Conservation (phyloP, 345 rosid genomes). For the Euphorbia peplus region DNA sequence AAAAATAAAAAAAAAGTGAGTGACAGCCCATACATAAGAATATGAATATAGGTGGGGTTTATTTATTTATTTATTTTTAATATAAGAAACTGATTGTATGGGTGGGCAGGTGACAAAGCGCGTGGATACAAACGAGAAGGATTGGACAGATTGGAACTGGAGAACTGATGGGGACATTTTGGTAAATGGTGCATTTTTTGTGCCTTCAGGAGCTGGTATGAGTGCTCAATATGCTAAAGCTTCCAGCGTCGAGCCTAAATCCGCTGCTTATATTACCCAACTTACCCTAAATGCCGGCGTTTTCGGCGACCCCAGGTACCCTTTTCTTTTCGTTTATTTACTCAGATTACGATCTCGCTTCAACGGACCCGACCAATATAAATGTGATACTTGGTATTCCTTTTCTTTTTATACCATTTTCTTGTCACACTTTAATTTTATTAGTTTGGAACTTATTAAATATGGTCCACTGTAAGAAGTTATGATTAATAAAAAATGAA, state of each 20-base stretch:
- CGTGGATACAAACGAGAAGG: conserved; percentile 64
- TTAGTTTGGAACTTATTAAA: no score
- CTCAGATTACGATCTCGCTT: no score
- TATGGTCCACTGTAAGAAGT: no score
- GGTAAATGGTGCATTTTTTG: conserved; percentile 91
- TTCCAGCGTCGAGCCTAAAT: conserved; percentile 70
- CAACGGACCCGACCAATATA: no score
- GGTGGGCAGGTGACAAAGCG: conserved; percentile 83
- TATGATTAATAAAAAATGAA: no score
- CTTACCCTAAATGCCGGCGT: conserved; percentile 80
- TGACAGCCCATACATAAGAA: neutral
- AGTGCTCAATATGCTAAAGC: conserved; percentile 62
- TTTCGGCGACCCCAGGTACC: conserved; percentile 68
- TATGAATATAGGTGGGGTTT: no score
- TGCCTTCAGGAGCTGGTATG: conserved; percentile 81
- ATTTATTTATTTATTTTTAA: no score
- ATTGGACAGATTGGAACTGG: conserved; percentile 91
- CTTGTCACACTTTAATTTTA: no score
- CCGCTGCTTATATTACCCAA: conserved; percentile 55
- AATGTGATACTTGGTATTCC: no score
- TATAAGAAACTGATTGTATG: no score
- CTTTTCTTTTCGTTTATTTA: no score
- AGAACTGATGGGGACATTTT: conserved; percentile 84
- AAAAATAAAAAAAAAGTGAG: neutral
- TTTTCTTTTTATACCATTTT: no score